These are phyloP conservation scores for Pseudomassariella vexata DNA, from an alignment of 2,329 filamentous ascomycete species.

Conservation along the genomic window DNA sequence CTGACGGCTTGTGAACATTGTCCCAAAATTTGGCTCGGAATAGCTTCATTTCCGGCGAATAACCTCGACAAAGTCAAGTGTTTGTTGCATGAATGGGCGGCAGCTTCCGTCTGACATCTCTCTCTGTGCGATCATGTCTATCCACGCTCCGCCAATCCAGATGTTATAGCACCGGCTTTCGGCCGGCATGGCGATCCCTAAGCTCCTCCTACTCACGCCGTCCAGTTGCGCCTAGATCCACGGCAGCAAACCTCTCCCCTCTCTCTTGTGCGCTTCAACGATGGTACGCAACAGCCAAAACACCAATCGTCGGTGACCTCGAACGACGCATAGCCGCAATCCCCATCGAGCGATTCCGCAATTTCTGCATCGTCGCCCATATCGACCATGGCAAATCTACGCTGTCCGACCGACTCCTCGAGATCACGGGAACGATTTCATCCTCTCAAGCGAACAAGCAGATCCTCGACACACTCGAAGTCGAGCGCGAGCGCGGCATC, in stretches of 20 bases:
- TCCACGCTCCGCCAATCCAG: slow-evolving; percentile 8
- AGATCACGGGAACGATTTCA: slow-evolving; percentile 89
- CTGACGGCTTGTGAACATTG: no score
- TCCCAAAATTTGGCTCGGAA: no score
- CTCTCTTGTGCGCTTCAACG: slow-evolving; percentile 11
- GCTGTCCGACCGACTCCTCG: slow-evolving; percentile 83
- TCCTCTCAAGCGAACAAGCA: slow-evolving; percentile 81
- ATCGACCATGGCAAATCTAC: slow-evolving; percentile 99
- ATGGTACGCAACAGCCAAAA: slow-evolving; percentile 20
- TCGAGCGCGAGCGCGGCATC: slow-evolving; percentile 92
- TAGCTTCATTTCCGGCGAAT: no score
- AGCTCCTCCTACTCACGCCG: not conserved
- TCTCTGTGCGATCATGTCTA: slow-evolving; percentile 24
- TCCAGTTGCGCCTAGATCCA: not conserved
- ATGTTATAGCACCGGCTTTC: slow-evolving; percentile 14
- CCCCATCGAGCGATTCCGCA: slow-evolving; percentile 75
- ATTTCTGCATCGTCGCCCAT: slow-evolving; percentile 98
- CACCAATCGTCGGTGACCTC: slow-evolving; percentile 38
- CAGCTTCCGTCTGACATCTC: slow-evolving; percentile 17
- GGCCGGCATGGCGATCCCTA: slow-evolving; percentile 9
- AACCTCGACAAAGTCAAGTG: no score
- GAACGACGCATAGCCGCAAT: slow-evolving; percentile 64
- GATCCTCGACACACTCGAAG: slow-evolving; percentile 93
- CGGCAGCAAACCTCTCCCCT: not conserved
- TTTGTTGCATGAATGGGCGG: slow-evolving; percentile 28